Conservation (phyloP, 2,329 filamentous ascomycete species). For the Aureobasidium mangrovei region DNA sequence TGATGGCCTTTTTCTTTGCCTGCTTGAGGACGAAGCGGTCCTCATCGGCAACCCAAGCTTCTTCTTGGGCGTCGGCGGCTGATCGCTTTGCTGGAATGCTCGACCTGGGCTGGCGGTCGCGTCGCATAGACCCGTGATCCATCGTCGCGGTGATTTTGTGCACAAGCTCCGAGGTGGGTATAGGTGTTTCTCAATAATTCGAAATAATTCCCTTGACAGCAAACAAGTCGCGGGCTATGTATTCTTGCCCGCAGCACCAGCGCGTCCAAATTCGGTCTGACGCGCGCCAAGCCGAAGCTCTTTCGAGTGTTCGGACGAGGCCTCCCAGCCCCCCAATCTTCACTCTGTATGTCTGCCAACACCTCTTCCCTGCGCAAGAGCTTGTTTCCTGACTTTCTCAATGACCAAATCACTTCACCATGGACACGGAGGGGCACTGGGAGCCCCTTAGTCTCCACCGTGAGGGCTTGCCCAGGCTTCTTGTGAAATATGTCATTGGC, state of each 20-base stretch:
- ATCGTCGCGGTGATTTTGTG: not conserved
- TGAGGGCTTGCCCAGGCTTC: conserved; percentile 39
- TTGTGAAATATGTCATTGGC: conserved; percentile 53
- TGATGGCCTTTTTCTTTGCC: conserved; percentile 94
- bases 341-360: not conserved
- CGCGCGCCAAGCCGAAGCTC: conserved; percentile 6
- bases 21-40: conserved; percentile 94
- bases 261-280: not conserved
- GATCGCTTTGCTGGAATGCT: conserved; percentile 33
- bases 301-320: not conserved
- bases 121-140: conserved; percentile 1
- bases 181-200: not conserved
- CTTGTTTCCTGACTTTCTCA: conserved; percentile 21
- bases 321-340: conserved; percentile 1
- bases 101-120: conserved; percentile 22
- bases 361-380: not conserved
- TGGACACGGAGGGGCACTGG: conserved; percentile 4
- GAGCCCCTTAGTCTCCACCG: conserved; percentile 4
- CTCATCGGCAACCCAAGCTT: conserved; percentile 79
- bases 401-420: conserved; percentile 25
- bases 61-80: conserved; percentile 39
- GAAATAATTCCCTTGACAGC: not conserved
- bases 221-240: conserved; percentile 3
- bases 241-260: not conserved
- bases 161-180: no score